phyloP scores from a whole-genome alignment of 345 rosid genomes.

The Sisymbrium irio region DNA sequence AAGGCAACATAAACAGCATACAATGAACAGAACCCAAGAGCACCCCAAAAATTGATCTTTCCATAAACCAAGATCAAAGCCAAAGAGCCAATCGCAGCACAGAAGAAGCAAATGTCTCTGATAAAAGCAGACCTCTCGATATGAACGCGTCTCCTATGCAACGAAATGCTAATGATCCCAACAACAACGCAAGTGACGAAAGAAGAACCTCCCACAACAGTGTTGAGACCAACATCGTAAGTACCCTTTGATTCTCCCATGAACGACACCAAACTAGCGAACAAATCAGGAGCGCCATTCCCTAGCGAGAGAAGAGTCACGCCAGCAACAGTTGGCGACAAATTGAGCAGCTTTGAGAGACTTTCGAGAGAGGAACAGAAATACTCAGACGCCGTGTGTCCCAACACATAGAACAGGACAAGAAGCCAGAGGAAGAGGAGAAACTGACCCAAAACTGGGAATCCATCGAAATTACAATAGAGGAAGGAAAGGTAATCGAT shows the following conservation, averaged over 20 bases:
- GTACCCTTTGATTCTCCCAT: constrained; percentile 54
- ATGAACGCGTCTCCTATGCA: constrained; percentile 37
- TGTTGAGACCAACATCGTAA: constrained; percentile 69
- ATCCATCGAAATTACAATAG: constrained; percentile 60
- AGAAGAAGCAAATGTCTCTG: constrained; percentile 73
- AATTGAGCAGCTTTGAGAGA: constrained; percentile 65
- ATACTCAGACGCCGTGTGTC: constrained; percentile 75
- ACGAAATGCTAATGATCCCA: constrained; percentile 58
- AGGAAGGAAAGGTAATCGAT: constrained; percentile 74
- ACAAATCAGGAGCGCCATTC: constrained; percentile 88
- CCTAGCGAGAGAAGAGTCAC: constrained; percentile 85
- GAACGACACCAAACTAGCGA: constrained; percentile 81
- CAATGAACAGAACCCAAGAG: constrained; percentile 57
- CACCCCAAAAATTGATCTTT: constrained; percentile 54
- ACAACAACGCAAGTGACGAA: constrained; percentile 77
- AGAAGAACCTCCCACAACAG: constrained; percentile 78
- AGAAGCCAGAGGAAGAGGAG: constrained; percentile 71
- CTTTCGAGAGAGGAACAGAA: constrained; percentile 78
- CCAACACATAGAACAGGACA: constrained; percentile 71
- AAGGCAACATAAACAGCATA: constrained; percentile 56
- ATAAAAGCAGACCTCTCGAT: constrained; percentile 65
- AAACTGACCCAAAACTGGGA: constrained; percentile 45
- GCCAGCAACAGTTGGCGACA: constrained; percentile 86
- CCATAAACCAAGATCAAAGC: constrained; percentile 53
- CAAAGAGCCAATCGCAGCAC: constrained; percentile 58